phyloP scores from a whole-genome alignment of 305 asterid genomes.

The Fraxinus xanthoxyloides region DNA sequence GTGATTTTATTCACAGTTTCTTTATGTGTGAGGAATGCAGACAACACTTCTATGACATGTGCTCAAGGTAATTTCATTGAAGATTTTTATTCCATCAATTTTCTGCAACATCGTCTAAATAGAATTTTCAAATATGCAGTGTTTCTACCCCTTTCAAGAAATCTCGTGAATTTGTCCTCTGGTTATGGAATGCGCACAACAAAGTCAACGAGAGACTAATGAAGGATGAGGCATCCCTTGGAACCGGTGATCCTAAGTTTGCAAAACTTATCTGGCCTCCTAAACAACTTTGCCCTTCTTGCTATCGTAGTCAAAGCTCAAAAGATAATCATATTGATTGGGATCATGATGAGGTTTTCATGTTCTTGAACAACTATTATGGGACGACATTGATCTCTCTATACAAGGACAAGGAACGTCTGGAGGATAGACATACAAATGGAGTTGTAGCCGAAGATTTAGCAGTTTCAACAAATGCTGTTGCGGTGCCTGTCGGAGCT shows the following conservation, averaged over 20 bases:
- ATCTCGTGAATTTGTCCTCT: slow-evolving; percentile 57
- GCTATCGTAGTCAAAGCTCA: slow-evolving; percentile 35
- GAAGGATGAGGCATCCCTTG: slow-evolving; percentile 63
- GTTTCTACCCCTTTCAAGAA: slow-evolving; percentile 65
- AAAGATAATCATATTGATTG: slow-evolving; percentile 37
- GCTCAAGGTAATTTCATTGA: slow-evolving; percentile 56
- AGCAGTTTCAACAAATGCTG: slow-evolving; percentile 48
- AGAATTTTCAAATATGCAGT: slow-evolving; percentile 36
- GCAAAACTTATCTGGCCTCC: slow-evolving; percentile 76
- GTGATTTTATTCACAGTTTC: slow-evolving; percentile 70
- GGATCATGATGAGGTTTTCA: slow-evolving; percentile 53
- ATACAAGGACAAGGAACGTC: slow-evolving; percentile 56
- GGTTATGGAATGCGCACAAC: slow-evolving; percentile 88
- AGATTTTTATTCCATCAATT: slow-evolving; percentile 2
- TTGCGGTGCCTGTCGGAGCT: slow-evolving; percentile 84
- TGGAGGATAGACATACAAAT: slow-evolving; percentile 21
- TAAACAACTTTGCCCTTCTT: slow-evolving; percentile 67
- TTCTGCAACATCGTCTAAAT: slow-evolving; percentile 10
- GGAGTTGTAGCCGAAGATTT: slow-evolving; percentile 40
- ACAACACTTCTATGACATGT: slow-evolving; percentile 72
- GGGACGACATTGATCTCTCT: slow-evolving; percentile 50
- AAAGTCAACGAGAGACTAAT: slow-evolving; percentile 66
- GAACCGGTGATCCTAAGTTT: slow-evolving; percentile 67
- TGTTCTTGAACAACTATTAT: slow-evolving; percentile 59
- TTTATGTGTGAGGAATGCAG: slow-evolving; percentile 84